Percentiles rank a stretch among this genome's conserved stretches.
phyloP scores from a whole-genome alignment of 2,329 filamentous ascomycete genomes.

The Incumbomyces lentus region DNA sequence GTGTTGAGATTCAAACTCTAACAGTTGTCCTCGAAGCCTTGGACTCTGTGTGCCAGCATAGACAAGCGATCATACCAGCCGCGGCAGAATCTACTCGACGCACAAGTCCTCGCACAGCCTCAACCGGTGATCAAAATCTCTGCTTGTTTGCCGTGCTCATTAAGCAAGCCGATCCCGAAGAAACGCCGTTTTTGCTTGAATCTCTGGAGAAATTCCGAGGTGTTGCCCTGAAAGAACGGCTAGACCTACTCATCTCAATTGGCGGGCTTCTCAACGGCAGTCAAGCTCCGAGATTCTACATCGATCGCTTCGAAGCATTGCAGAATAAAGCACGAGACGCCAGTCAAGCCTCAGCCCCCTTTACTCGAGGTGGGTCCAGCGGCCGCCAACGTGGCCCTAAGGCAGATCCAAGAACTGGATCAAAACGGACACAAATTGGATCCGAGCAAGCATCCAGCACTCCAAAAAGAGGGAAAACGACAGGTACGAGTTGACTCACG shows the following conservation, averaged over 20 bases:
- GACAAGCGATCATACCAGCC: neutral
- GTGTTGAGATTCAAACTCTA: neutral
- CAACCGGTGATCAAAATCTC: neutral
- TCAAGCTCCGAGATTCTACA: neutral
- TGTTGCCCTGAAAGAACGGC: neutral
- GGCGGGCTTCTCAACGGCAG: neutral
- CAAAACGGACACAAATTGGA: neutral
- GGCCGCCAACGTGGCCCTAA: conserved; percentile 4
- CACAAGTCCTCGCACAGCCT: neutral
- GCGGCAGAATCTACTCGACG: neutral
- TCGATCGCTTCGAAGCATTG: conserved; percentile 3
- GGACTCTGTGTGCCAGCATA: neutral
- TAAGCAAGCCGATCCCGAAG: neutral
- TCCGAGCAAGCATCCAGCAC: neutral
- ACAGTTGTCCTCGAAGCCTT: neutral
- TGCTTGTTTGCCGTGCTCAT: conserved; percentile 2
- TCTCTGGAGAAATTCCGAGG: conserved; percentile 2
- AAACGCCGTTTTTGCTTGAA: neutral
- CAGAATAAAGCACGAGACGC: conserved; percentile 3
- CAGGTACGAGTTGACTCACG: neutral
- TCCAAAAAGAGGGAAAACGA: conserved; percentile 2
- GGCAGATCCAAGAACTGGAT: conserved; percentile 2
- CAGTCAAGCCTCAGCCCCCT: neutral
- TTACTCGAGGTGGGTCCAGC: neutral
- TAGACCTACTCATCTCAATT: neutral